Evolutionary conservation across 139 green algal genomes (phyloP), one percentile per base, ranked within the genome.

Genomic region (Chlorella sp.): DNA sequence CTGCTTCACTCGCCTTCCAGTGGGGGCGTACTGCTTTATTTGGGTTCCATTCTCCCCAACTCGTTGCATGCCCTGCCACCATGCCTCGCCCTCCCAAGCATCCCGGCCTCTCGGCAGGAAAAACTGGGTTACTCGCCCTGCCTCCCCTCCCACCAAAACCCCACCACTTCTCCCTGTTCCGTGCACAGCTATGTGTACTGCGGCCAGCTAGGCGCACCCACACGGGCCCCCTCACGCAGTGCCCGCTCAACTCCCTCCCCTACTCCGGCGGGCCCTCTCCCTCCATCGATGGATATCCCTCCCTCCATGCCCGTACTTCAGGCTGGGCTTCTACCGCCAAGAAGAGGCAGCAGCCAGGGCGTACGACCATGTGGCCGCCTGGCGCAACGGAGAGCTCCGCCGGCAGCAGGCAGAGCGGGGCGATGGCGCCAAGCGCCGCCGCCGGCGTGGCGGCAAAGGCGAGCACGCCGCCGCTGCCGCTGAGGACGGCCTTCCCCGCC

Each of bases 271-370:
- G 18, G 60, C 60, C 60, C 15, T 68, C 60, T 68, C 60, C 60
- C 18, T 68, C 14, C 5, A 28, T 71, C 48, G 9, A 28, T 71
- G 2, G 11, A 34, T 32, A 11, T 9, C 76, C 22, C 76, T 57
- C 36, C 36, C 76, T 4, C 53, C 24, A 1, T 3, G 32, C 21
- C 12, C 9, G 28, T 4, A 7, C 61, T 26, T 22, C 83, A 87
- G 83, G 61, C 83, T 87, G 83, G 83, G 83, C 61, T 87, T 87
- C 39, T 88, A 88, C 37, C 64, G 36, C 0, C 36, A 79, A 21
- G 83, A 88, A 37, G 83, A 79, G 11, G 83, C 39, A 3, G 83
- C 83, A 11, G 83, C 83, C 24, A 37, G 83, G 26, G 83, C 83
- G 26, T 88, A 88, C 39, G 83, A 88, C 66, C 32, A 37, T 24